Evolutionary conservation across 495 filamentous ascomycete genomes (phyloP), one percentile per base, ranked within the genome.

Genomic region (Paragyromitra xinjiangensis): DNA sequence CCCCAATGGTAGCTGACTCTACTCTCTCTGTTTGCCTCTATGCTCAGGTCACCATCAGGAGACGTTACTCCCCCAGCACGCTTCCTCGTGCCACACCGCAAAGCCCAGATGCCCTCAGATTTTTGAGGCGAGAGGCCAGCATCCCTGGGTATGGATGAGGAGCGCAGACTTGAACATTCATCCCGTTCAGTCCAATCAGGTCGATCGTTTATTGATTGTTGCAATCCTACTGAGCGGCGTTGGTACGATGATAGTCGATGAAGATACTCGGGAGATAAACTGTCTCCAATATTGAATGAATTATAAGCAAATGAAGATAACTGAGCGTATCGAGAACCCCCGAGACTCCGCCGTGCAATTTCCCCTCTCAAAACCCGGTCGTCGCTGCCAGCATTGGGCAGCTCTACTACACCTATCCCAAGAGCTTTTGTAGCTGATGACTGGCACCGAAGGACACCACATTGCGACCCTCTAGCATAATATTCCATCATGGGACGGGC

Each of bases 151-250:
- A 73, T 63, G 12, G 73, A 77, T 53, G 37, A 24, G 34, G 51
- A 24, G 12, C 42, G 24, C 6, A 55, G 16, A 12, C 69, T 39
- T 8, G 12, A 61, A 37, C 70, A 80, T 70, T 71, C 78, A 24
- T 80, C 78, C 58, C 75, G 69, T 51, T 70, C 58, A 7, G 78
- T 75, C 64, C 64, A 80, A 34, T 80, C 58, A 44, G 77, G 77
- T 58, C 70, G 69, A 39, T 75, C 48, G 59, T 66, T 78, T 26
- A 34, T 26, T 39, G 12, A 7, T 16, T 48, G 44, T 26, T 44
- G n/a, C 5, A 24, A 42, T 7, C 19, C 14, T n/a, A 77, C 16
- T 44, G 51, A 75, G 40, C 53, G 53, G 26, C 2, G 75, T n/a
- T 42, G 44, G 53, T 53, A 40, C 48, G 51, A 62, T 8, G 70